phyloP scores from a whole-genome alignment of 2,329 filamentous ascomycete species.

The Clarireedia homoeocarpa region DNA sequence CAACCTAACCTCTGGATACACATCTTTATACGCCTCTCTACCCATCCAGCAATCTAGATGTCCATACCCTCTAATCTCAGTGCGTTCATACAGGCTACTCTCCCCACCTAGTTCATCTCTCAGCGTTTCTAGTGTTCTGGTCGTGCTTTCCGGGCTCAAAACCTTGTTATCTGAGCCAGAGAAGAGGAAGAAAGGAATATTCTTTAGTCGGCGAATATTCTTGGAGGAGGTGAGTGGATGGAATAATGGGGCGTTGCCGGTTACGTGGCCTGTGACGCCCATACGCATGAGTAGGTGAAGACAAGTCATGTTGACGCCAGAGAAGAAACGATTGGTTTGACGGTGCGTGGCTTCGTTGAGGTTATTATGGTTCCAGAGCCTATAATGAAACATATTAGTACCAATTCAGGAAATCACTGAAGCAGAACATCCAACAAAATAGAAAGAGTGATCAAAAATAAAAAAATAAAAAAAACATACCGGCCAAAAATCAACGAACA shows the following conservation, averaged over 20 bases:
- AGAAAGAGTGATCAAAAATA: background rate
- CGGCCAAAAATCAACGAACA: slow-evolving; percentile 52
- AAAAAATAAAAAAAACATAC: slow-evolving; percentile 25
- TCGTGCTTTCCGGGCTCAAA: slow-evolving; percentile 44
- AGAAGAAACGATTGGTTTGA: slow-evolving; percentile 53
- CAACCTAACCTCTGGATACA: slow-evolving; percentile 48
- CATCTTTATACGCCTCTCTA: slow-evolving; percentile 48
- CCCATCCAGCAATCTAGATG: slow-evolving; percentile 59
- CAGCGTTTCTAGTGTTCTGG: slow-evolving; percentile 44
- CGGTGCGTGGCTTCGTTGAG: slow-evolving; percentile 58
- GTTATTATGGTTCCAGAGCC: slow-evolving; percentile 54
- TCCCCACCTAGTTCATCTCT: slow-evolving; percentile 44
- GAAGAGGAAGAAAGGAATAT: slow-evolving; percentile 49
- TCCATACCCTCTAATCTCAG: slow-evolving; percentile 49
- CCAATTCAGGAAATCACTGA: no score
- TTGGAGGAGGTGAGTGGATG: slow-evolving; percentile 39
- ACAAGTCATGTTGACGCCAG: slow-evolving; percentile 52
- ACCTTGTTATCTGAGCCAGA: slow-evolving; percentile 50
- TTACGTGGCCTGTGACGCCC: slow-evolving; percentile 43
- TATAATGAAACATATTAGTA: slow-evolving; percentile 6
- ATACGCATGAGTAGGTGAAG: slow-evolving; percentile 49
- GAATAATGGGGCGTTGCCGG: slow-evolving; percentile 42
- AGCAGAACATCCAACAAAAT: background rate
- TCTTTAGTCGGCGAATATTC: slow-evolving; percentile 43
- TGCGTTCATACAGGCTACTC: slow-evolving; percentile 39